Percentiles rank a stretch among this genome's conserved stretches.
These are phyloP conservation scores for Ganoderma multipileum DNA, from an alignment of 1,284 basidiomycete species.

Conservation along the genomic window DNA sequence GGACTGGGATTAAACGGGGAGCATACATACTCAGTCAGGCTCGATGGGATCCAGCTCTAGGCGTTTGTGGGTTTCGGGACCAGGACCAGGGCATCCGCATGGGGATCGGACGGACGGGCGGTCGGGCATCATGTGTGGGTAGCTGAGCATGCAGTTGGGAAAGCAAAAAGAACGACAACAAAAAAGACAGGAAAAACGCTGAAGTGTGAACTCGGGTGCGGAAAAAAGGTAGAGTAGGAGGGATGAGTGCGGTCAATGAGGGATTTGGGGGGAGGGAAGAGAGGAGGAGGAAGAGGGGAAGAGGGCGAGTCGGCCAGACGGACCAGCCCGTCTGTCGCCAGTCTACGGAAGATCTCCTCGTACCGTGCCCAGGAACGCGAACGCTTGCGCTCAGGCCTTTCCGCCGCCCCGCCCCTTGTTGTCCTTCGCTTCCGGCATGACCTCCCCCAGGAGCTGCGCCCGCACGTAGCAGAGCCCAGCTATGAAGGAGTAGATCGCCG, in stretches of 20 bases:
- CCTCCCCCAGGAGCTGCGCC: slow-evolving; percentile 69
- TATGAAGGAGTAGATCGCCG: slow-evolving; percentile 73
- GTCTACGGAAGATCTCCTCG: slow-evolving; percentile 31
- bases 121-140: slow-evolving; percentile 3
- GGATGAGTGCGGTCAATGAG: slow-evolving; percentile 6
- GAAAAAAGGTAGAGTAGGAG: slow-evolving; percentile 16
- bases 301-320: slow-evolving; percentile 32
- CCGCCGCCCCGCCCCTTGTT: slow-evolving; percentile 66
- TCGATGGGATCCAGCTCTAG: slow-evolving; percentile 2
- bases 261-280: slow-evolving; percentile 12
- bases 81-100: too few species aligned
- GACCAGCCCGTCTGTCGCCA: slow-evolving; percentile 36
- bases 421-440: slow-evolving; percentile 67
- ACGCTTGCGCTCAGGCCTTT: slow-evolving; percentile 51
- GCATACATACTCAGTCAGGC: neutral
- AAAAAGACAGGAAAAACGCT: slow-evolving; percentile 27
- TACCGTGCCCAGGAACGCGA: slow-evolving; percentile 33
- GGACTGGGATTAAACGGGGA: too few species aligned
- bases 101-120: neutral
- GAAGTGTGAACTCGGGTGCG: slow-evolving; percentile 12
- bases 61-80: slow-evolving; percentile 1
- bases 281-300: slow-evolving; percentile 11
- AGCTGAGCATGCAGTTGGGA: slow-evolving; percentile 31
- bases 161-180: slow-evolving; percentile 32
- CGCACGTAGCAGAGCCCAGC: slow-evolving; percentile 70